phyloP scores from a whole-genome alignment of 1,284 basidiomycete species.

The Sporisorium iseilematis-ciliati region DNA sequence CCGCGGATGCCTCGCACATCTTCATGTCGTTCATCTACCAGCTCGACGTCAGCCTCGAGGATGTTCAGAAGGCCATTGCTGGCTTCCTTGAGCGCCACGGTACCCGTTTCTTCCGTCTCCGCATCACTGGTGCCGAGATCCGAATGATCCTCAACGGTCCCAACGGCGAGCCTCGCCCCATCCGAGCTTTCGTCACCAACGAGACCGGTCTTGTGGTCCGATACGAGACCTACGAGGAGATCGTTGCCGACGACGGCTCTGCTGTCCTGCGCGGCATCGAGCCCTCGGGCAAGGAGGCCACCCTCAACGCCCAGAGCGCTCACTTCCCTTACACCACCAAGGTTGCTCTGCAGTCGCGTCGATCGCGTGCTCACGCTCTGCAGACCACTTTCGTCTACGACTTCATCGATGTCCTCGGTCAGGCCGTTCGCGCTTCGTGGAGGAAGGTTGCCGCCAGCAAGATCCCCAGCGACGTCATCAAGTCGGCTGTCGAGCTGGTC shows the following conservation, averaged over 20 bases:
- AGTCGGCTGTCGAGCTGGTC: slow-evolving; percentile 75
- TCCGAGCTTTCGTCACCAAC: slow-evolving; percentile 97
- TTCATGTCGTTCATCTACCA: slow-evolving; percentile 97
- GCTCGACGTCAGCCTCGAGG: slow-evolving; percentile 92
- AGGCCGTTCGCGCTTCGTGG: slow-evolving; percentile 95
- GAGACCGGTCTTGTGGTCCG: slow-evolving; percentile 99
- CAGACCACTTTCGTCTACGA: slow-evolving; percentile 98
- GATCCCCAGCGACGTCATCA: slow-evolving; percentile 55
- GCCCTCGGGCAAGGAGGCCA: slow-evolving; percentile 48
- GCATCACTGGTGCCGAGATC: slow-evolving; percentile 97
- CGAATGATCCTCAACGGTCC: slow-evolving; percentile 92
- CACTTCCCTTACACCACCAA: slow-evolving; percentile 86
- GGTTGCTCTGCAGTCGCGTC: slow-evolving; percentile 98
- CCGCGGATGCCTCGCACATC: slow-evolving; percentile 69
- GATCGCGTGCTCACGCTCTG: slow-evolving; percentile 98
- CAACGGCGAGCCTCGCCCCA: slow-evolving; percentile 86
- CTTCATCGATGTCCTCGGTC: slow-evolving; percentile 98
- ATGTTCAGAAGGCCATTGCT: slow-evolving; percentile 92
- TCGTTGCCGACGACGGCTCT: slow-evolving; percentile 92
- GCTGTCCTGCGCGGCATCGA: slow-evolving; percentile 85
- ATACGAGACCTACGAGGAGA: slow-evolving; percentile 99
- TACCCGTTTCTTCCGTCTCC: slow-evolving; percentile 96
- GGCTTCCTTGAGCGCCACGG: slow-evolving; percentile 95
- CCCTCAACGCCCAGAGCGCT: slow-evolving; percentile 60
- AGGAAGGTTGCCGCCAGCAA: slow-evolving; percentile 75